Evolutionary conservation across 148 eudicot genomes (phyloP).

Genomic region (Tetragonia tetragonoides): DNA sequence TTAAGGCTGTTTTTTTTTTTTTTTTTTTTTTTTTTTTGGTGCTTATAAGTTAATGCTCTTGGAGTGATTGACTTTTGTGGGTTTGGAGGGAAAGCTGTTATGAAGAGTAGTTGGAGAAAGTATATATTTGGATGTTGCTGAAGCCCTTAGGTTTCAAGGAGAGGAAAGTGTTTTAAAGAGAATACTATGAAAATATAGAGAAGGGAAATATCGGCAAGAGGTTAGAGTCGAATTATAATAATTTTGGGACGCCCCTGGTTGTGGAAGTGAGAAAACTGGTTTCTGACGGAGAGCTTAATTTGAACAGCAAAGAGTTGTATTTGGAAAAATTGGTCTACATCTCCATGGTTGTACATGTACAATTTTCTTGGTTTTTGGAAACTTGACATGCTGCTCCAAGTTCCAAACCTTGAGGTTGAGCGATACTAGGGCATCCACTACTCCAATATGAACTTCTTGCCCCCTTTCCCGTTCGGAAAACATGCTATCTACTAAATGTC

Average conservation of each 20-base stretch:
- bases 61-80: background rate
- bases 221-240: background rate
- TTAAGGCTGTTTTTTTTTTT: too few species aligned
- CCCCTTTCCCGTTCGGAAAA: background rate
- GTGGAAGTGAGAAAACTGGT: background rate
- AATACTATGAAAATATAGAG: too few species aligned
- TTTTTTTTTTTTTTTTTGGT: too few species aligned
- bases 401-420: background rate
- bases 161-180: too few species aligned
- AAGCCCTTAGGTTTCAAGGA: too few species aligned
- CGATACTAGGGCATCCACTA: background rate
- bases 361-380: background rate
- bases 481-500: background rate
- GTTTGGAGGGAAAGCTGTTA: background rate
- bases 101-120: background rate
- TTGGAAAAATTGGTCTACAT: background rate
- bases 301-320: background rate
- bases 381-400: background rate
- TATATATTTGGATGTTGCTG: background rate
- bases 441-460: background rate
- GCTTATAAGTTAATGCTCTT: background rate
- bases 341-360: background rate
- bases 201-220: too few species aligned
- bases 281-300: background rate
- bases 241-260: background rate